phyloP scores from a whole-genome alignment of 192 early-diverging fungal genomes.

The Coemansia pectinata region DNA sequence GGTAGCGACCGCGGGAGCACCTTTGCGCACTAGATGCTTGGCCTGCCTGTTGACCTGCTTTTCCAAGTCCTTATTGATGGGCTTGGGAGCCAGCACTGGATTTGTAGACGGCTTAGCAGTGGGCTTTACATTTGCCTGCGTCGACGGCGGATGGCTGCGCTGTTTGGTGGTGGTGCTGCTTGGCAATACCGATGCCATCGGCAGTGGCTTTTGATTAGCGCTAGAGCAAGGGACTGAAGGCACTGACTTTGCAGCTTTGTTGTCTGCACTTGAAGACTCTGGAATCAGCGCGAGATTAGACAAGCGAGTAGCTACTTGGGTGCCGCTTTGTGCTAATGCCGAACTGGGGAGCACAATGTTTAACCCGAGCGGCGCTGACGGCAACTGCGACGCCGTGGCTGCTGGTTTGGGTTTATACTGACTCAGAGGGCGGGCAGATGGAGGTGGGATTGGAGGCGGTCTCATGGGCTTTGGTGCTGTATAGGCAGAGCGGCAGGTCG shows the following conservation, averaged over 20 bases:
- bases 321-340: not conserved
- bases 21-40: not conserved
- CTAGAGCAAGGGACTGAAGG: not conserved
- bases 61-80: not conserved
- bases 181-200: not conserved
- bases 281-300: constrained; percentile 5
- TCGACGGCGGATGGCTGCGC: not conserved
- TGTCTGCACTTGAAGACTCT: not conserved
- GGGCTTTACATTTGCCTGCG: not conserved
- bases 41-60: not conserved
- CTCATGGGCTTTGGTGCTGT: not conserved
- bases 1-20: not conserved
- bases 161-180: not conserved
- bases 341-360: constrained; percentile 8
- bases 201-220: not conserved
- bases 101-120: not conserved
- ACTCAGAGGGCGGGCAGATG: not conserved
- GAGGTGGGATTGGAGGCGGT: constrained; percentile 17
- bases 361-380: not conserved
- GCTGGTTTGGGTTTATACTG: not conserved
- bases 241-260: not conserved
- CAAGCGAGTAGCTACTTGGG: not conserved
- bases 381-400: not conserved
- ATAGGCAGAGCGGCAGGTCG: not conserved
- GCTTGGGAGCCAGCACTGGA: not conserved